Evolutionary conservation across 768 basidiomycete species (phyloP).

Genomic region (Boletus sp.): DNA sequence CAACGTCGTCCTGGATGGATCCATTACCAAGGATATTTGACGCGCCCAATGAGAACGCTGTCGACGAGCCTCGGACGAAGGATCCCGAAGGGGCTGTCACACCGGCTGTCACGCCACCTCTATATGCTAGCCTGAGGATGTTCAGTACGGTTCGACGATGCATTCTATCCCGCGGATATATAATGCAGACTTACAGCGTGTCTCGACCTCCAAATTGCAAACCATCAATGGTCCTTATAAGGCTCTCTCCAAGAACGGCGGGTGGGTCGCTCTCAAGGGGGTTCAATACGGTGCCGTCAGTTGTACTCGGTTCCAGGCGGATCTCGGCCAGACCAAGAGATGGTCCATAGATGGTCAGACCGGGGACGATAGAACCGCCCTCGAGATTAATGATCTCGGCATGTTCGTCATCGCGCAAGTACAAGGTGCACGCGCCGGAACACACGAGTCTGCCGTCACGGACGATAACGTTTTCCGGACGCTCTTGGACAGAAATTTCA

Average conservation of each 20-base stretch:
- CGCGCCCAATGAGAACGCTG: constrained; percentile 58
- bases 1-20: constrained; percentile 47
- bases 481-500: constrained; percentile 26
- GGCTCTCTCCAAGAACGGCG: constrained; percentile 5
- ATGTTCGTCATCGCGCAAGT: constrained; percentile 15
- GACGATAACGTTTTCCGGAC: constrained; percentile 35
- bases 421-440: constrained; percentile 35
- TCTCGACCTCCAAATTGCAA: constrained; percentile 16
- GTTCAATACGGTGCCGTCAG: constrained; percentile 62
- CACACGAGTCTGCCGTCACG: constrained; percentile 55
- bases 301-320: constrained; percentile 61
- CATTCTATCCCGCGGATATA: not conserved
- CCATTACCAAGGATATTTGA: constrained; percentile 9
- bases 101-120: constrained; percentile 63
- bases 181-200: constrained; percentile 18
- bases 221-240: constrained; percentile 44
- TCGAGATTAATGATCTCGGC: constrained; percentile 57
- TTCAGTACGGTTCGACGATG: not conserved
- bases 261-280: constrained; percentile 48
- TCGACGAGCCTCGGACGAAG: constrained; percentile 60
- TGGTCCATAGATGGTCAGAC: constrained; percentile 69
- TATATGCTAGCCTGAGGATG: constrained; percentile 55
- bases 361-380: constrained; percentile 70
- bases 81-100: constrained; percentile 50
- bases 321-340: constrained; percentile 73